Percentiles rank a stretch among this genome's conserved stretches.
Evolutionary conservation across 1,139 yeast genomes (phyloP).

Genomic region (Pichia sp.): DNA sequence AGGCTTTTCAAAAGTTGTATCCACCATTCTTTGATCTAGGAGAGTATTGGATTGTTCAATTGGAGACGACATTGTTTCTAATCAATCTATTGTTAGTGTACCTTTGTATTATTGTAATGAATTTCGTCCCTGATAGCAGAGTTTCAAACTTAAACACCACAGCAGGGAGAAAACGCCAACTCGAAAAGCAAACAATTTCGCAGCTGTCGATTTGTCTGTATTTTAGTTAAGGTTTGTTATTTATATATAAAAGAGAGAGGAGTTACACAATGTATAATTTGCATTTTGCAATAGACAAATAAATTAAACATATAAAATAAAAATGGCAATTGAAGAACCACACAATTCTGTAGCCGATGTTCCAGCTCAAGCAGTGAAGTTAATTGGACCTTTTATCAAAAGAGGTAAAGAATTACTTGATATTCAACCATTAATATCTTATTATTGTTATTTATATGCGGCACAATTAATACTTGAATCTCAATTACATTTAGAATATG

Average conservation of each 20-base stretch:
- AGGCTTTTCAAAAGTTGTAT: constrained; percentile 7
- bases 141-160: too few species aligned
- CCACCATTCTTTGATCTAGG: not conserved
- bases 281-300: not conserved
- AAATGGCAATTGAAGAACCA: not conserved
- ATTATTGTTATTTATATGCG: constrained; percentile 56
- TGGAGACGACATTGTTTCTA: constrained; percentile 4
- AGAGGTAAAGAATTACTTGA: constrained; percentile 46
- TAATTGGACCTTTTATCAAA: constrained; percentile 39
- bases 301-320: too few species aligned
- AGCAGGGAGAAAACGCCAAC: too few species aligned
- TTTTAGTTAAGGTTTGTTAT: too few species aligned
- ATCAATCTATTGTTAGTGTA: too few species aligned
- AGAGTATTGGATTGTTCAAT: constrained; percentile 3
- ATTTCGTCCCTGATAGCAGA: too few species aligned
- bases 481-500: constrained; percentile 48
- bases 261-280: not conserved
- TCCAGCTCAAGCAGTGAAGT: constrained; percentile 32
- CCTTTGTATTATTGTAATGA: too few species aligned
- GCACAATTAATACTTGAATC: constrained; percentile 58
- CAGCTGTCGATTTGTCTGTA: too few species aligned
- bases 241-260: too few species aligned
- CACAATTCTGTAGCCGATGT: constrained; percentile 6
- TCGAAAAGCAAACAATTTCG: too few species aligned
- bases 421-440: constrained; percentile 50